phyloP scores from a whole-genome alignment of 768 basidiomycete genomes.

The Ephemerocybe angulata region DNA sequence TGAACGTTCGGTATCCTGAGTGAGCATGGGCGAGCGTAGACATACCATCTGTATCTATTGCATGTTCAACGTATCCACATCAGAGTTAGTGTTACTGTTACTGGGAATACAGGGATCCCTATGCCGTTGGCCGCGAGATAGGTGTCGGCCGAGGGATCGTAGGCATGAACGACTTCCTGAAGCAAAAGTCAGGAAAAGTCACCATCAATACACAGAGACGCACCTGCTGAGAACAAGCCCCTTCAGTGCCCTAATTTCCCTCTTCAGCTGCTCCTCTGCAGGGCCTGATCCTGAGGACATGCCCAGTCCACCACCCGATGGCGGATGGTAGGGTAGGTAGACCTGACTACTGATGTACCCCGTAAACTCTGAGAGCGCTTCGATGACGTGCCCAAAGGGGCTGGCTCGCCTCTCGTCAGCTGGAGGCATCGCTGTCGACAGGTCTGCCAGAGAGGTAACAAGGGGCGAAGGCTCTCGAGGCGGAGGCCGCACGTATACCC shows the following conservation, averaged over 20 bases:
- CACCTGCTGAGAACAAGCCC: slow-evolving; percentile 76
- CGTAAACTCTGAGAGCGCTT: slow-evolving; percentile 67
- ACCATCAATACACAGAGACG: background rate
- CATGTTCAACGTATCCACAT: too few species aligned
- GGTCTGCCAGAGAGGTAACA: slow-evolving; percentile 30
- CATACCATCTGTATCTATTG: too few species aligned
- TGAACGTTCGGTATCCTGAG: too few species aligned
- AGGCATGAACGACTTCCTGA: slow-evolving; percentile 41
- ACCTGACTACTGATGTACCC: slow-evolving; percentile 77
- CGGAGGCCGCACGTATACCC: slow-evolving; percentile 37
- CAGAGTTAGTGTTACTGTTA: too few species aligned
- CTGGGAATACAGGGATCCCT: too few species aligned
- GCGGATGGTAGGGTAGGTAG: slow-evolving; percentile 47
- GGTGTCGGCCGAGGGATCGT: slow-evolving; percentile 20
- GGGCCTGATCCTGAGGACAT: slow-evolving; percentile 27
- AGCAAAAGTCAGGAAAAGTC: background rate
- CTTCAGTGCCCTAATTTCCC: slow-evolving; percentile 75
- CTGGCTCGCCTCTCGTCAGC: slow-evolving; percentile 27
- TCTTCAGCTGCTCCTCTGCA: slow-evolving; percentile 65
- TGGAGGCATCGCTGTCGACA: slow-evolving; percentile 37
- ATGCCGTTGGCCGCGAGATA: background rate
- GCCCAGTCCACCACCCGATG: slow-evolving; percentile 25
- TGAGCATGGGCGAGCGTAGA: too few species aligned
- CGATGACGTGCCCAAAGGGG: slow-evolving; percentile 57
- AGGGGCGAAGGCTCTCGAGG: slow-evolving; percentile 35